Base-by-base conservation (phyloP, 108 stramenopile genomes). In the Pseudonitzschia pungens region DNA sequence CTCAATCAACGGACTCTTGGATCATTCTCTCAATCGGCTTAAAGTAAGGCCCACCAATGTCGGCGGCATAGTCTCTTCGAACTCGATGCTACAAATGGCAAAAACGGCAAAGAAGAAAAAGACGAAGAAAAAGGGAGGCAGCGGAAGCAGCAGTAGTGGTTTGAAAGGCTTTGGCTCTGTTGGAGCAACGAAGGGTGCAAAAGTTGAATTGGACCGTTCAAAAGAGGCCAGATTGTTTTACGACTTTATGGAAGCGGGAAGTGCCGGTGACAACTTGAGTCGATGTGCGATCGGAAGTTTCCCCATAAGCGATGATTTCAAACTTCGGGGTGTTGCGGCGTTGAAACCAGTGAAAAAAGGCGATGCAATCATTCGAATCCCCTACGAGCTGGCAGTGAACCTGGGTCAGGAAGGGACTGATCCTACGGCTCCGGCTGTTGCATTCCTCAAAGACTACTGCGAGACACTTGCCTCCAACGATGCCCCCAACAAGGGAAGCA, bases 321-420 rank as follows among this genome's bases (percentile, higher is more conserved):
- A 69, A 43, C 65, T 90, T 6, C 83, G 92, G 36, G 92, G 92
- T 56, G 82, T 93, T 29, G 78, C 89, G 3, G 89, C 92, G 20
- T 43, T 84, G 69, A 76, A 79, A 33, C 70, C 81, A 31, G 80
- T 93, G 21, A 80, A 78, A 54, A 87, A 88, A 73, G 92, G 92
- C 15, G 87, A 91, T 45, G 63, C 70, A 40, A 88, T 93, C 42
- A 85, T 93, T 62, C 78, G 81, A 28, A 84, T 93, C 28, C 92
- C 92, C 0, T 91, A 89, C 55, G 89, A 89, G 58, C 65, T 85
- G 75, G 85, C 88, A 0, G 36, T 89, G 18, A 87, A 93, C 73
- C 71, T 93, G 28, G 92, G 92, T 0, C 84, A 75, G 48, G 84
- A 89, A 71, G 82, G 67, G 53, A 71, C 67, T 29, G 89, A 93